Percentiles rank a stretch among this genome's conserved stretches.
These are phyloP conservation scores for Neonothopanus nambi DNA, from an alignment of 1,284 basidiomycete genomes.

Conservation along the genomic window DNA sequence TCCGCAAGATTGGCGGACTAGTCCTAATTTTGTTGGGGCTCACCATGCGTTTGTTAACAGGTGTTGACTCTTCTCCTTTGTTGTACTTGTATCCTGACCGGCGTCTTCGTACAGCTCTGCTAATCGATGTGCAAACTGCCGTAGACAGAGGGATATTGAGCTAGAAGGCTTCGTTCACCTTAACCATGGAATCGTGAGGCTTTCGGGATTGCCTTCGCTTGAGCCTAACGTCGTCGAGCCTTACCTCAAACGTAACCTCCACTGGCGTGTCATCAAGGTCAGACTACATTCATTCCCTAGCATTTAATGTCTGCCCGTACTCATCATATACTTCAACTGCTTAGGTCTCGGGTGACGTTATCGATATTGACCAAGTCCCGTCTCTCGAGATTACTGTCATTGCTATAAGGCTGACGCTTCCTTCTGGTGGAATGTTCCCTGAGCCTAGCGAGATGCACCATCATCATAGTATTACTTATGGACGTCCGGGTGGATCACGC, in stretches of 20 bases:
- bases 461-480: constrained; percentile 16
- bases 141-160: constrained; percentile 36
- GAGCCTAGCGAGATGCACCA: constrained; percentile 9
- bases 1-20: constrained; percentile 34
- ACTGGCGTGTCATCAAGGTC: constrained; percentile 40
- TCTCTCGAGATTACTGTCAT: constrained; percentile 13
- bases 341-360: constrained; percentile 8
- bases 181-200: constrained; percentile 33
- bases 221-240: constrained; percentile 37
- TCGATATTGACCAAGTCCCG: constrained; percentile 2
- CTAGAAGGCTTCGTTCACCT: constrained; percentile 57
- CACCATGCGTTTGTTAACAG: constrained; percentile 41
- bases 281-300: constrained; percentile 7
- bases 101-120: constrained; percentile 19
- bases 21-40: constrained; percentile 36
- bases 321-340: neutral
- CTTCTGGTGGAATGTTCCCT: constrained; percentile 16
- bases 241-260: constrained; percentile 36
- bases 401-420: constrained; percentile 9
- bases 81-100: neutral
- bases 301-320: neutral
- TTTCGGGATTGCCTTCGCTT: constrained; percentile 30
- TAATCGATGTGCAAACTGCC: constrained; percentile 36
- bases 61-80: neutral
- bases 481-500: constrained; percentile 5